phyloP scores from a whole-genome alignment of 2,329 filamentous ascomycete species.

The Onygenales sp. region DNA sequence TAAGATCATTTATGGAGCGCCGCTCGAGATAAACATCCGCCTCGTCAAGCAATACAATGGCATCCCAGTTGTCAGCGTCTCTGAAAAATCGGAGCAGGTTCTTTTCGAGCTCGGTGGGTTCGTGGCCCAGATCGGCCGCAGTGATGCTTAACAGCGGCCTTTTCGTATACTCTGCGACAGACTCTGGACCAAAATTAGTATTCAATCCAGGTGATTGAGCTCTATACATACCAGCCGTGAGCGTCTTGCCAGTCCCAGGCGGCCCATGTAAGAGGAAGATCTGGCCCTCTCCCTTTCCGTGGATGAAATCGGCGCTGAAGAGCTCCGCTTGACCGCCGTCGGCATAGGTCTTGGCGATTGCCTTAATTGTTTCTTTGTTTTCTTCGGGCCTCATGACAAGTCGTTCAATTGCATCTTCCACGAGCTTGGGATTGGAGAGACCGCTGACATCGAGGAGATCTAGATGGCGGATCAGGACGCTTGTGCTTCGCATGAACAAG shows the following conservation, averaged over 20 bases:
- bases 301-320: neutral
- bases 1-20: neutral
- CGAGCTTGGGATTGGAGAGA: too few relatives aligned
- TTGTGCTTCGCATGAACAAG: too few relatives aligned
- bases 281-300: conserved; percentile 14
- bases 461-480: too few relatives aligned
- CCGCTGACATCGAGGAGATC: too few relatives aligned
- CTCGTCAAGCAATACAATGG: neutral
- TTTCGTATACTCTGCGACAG: neutral
- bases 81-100: neutral
- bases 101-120: neutral
- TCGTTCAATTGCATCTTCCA: too few relatives aligned
- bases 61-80: neutral
- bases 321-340: too few relatives aligned
- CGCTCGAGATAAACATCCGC: neutral
- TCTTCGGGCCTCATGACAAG: too few relatives aligned
- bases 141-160: neutral
- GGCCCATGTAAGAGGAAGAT: conserved; percentile 17
- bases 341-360: too few relatives aligned
- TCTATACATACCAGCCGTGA: conserved; percentile 13
- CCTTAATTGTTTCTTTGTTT: too few relatives aligned
- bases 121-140: neutral
- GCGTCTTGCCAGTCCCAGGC: conserved; percentile 14
- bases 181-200: neutral
- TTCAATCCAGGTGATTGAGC: neutral